A percentile compares a stretch with the other conserved stretches of the same genome.
phyloP scores from a whole-genome alignment of 1,139 yeast genomes.

The Eremothecium gossypii region DNA sequence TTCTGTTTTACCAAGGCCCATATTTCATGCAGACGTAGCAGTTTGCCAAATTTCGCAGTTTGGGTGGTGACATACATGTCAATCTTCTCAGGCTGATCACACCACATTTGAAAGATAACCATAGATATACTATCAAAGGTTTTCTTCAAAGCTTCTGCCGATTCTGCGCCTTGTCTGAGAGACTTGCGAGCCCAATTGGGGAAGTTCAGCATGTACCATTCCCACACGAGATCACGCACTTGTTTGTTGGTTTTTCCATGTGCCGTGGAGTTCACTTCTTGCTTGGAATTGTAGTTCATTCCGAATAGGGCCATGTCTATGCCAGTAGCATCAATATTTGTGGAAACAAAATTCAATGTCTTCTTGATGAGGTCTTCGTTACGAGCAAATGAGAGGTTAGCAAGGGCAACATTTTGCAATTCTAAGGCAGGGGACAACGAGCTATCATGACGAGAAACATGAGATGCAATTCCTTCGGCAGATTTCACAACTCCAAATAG shows the following conservation, averaged over 20 bases:
- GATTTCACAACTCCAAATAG: constrained; percentile 43
- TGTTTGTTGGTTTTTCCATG: constrained; percentile 12
- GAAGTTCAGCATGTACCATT: constrained; percentile 47
- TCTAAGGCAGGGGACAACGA: constrained; percentile 17
- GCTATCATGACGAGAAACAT: constrained; percentile 20
- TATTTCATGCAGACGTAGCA: constrained; percentile 8
- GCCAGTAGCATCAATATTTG: constrained; percentile 45
- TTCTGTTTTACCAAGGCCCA: constrained; percentile 14
- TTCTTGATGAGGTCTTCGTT: constrained; percentile 41
- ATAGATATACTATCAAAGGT: constrained; percentile 37
- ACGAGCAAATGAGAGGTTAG: constrained; percentile 42
- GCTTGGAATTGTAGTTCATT: constrained; percentile 29
- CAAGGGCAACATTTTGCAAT: constrained; percentile 46
- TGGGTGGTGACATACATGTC: constrained; percentile 33
- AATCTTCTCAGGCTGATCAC: constrained; percentile 29
- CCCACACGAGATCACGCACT: constrained; percentile 34
- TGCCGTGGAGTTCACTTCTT: background rate
- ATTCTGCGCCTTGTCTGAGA: constrained; percentile 37
- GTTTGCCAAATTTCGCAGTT: constrained; percentile 15
- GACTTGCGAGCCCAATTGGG: constrained; percentile 42
- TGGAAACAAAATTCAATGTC: constrained; percentile 45
- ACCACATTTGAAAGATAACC: constrained; percentile 38
- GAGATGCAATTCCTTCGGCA: constrained; percentile 31
- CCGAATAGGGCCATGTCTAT: constrained; percentile 51
- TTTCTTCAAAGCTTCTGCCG: constrained; percentile 31